Evolutionary conservation across 495 filamentous ascomycete genomes (phyloP), one percentile per base, ranked within the genome.

Genomic region (Penicillium arizonense): DNA sequence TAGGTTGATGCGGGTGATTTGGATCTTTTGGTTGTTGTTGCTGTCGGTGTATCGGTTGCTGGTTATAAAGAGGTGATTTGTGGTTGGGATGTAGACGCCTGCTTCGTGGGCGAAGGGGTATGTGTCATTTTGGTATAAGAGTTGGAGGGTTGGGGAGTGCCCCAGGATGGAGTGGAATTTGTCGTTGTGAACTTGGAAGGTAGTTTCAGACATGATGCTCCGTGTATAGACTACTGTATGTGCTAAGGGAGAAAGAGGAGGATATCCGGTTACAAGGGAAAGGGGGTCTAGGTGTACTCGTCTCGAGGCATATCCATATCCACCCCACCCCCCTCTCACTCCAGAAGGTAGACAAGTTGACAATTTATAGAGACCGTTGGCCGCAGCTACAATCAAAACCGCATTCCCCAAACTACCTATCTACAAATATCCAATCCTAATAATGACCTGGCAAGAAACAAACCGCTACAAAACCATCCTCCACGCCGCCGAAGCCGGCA

Each of bases 51-150:
- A 47, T 21, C 56, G 59, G 65, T 81, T 81, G 34, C 81, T 84
- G 28, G 81, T 86, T 49, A 83, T 70, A 68, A 83, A 87, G 30
- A 87, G 70, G 12, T 67, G 69, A 44, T 77, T 73, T 23, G 69
- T 70, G 0, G 50, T 48, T 14, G 58, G 59, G 45, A 76, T 67
- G 63, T 74, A 89, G 44, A 82, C 76, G 43, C 85, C 83, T 2
- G 79, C 81, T 67, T 83, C 79, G 66, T 84, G 79, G 64, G 87
- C 88, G 52, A 73, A 77, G 1, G 71, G 64, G 45, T 70, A 73
- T n/a, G 39, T 40, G 0, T 55, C 41, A 46, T 77, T 67, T 36
- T 72, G 62, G 8, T 63, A 52, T 3, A 73, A 58, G 40, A 70
- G 57, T 14, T 66, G 47, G 33, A 74, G 42, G 23, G 57, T 62